Base-by-base conservation (phyloP, 305 asterid species). In the Fraxinus xanthoxyloides region DNA sequence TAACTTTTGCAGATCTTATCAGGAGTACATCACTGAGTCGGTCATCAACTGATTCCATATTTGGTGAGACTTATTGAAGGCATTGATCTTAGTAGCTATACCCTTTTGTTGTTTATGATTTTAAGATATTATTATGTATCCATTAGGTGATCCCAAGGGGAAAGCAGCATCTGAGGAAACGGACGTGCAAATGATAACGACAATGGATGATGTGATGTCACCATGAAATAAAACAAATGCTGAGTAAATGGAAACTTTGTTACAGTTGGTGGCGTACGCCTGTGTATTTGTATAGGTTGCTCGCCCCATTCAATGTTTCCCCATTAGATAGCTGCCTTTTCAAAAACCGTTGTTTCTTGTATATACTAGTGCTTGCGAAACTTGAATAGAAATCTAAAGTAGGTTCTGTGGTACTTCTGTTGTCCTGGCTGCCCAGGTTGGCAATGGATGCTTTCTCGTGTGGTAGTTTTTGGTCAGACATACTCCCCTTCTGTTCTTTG, bases 351-450 rank as follows among this genome's bases (percentile, higher is more conserved):
- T 81, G 40, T 80, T 79, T 81, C 40, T 82, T 93, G 97, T 90
- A 90, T 92, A 90, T 87, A 72, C 23, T 78, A 46, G 83, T 79
- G 43, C 56, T 76, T 73, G 77, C 75, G 65, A 75, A 80, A 82
- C 83, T 32, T 56, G 51, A 21, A 80, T 73, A 78, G 85, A 72
- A 34, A 75, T 77, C 54, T 88, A 84, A 89, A 77, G 79, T 87
- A 87, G 90, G 88, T 70, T 84, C 87, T 75, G 72, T 83, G 72
- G 79, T 80, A 81, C n/a, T 67, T n/a, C n/a, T n/a, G 35, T 67
- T 67, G 82, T 67, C 84, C 82, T 87, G 89, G 89, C 93, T 91
- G 94, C 96, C 96, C 94, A 90, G 98, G 94, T 91, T 88, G 89
- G 90, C 87, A 72, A 81, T 56, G 74, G 61, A 17, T 88, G 93